A percentile compares a stretch with the other conserved stretches of the same genome.
Conservation (phyloP, 1,284 basidiomycete species). For the Cystobasidiaceae sp. region DNA sequence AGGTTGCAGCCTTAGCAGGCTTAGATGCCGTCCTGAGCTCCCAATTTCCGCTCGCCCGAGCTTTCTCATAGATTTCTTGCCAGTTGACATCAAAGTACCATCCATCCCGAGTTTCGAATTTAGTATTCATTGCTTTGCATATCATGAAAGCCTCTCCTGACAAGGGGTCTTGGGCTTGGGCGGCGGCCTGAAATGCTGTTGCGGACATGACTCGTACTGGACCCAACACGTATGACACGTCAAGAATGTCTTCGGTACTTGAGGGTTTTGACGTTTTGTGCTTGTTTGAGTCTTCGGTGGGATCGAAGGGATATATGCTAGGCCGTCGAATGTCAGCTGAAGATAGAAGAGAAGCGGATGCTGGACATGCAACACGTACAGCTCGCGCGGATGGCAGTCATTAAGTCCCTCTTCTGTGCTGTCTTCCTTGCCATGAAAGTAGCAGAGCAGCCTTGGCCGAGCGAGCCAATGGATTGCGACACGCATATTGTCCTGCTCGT, state of each 20-base stretch:
- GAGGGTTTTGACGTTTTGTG: conserved; percentile 12
- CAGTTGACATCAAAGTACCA: conserved; percentile 39
- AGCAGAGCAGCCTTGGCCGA: conserved; percentile 19
- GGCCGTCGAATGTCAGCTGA: background rate
- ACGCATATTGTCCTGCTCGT: conserved; percentile 29
- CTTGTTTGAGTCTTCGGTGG: conserved; percentile 5
- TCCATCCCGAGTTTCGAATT: conserved; percentile 33
- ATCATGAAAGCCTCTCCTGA: conserved; percentile 33
- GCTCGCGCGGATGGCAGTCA: conserved; percentile 9
- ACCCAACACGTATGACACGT: conserved; percentile 22
- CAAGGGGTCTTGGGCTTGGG: background rate
- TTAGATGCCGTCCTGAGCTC: conserved; percentile 29
- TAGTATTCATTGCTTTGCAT: conserved; percentile 37
- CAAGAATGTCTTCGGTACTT: conserved; percentile 22
- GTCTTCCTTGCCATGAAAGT: conserved; percentile 22
- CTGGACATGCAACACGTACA: background rate
- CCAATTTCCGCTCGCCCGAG: conserved; percentile 30
- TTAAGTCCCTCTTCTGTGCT: conserved; percentile 13
- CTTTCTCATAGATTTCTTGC: conserved; percentile 30
- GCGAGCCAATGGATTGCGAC: conserved; percentile 31
- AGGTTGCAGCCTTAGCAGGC: conserved; percentile 2
- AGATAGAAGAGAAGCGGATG: background rate
- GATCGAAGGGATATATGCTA: conserved; percentile 26
- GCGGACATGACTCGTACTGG: background rate
- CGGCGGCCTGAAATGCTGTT: background rate